Conservation (phyloP, 2,329 filamentous ascomycete genomes). For the Trichoderma endophyticum region DNA sequence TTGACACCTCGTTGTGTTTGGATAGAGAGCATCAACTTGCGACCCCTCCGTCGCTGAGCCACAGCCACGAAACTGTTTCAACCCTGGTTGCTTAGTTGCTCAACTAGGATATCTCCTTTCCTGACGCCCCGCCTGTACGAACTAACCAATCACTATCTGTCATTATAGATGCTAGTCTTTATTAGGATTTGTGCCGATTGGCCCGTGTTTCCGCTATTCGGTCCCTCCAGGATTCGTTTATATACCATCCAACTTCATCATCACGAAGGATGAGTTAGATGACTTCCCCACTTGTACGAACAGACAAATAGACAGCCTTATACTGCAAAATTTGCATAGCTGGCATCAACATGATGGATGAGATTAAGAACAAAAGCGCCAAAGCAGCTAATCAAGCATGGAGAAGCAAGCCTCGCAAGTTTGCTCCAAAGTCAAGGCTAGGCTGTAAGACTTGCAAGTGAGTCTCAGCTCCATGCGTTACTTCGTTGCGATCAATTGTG, state of each 20-base stretch:
- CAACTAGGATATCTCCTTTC: background rate
- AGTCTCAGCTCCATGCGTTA: background rate
- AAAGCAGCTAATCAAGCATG: background rate
- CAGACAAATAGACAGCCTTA: background rate
- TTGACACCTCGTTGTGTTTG: background rate
- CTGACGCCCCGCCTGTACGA: background rate
- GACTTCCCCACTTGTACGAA: background rate
- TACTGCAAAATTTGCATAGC: background rate
- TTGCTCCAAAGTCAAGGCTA: slow-evolving; percentile 4
- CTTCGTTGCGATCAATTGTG: background rate
- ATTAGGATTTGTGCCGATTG: background rate
- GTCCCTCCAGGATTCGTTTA: background rate
- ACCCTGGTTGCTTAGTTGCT: background rate
- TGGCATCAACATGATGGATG: background rate
- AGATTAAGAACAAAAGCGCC: background rate
- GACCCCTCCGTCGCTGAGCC: background rate
- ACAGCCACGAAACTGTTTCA: background rate
- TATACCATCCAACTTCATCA: background rate
- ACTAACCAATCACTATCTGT: background rate
- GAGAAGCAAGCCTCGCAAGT: slow-evolving; percentile 7
- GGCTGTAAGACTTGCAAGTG: slow-evolving; percentile 11
- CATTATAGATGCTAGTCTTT: background rate
- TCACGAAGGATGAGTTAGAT: background rate
- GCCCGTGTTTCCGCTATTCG: background rate
- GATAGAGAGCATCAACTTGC: background rate